These are phyloP conservation scores for Cryphonectria naterciae DNA, from an alignment of 2,329 filamentous ascomycete species.

Conservation along the genomic window DNA sequence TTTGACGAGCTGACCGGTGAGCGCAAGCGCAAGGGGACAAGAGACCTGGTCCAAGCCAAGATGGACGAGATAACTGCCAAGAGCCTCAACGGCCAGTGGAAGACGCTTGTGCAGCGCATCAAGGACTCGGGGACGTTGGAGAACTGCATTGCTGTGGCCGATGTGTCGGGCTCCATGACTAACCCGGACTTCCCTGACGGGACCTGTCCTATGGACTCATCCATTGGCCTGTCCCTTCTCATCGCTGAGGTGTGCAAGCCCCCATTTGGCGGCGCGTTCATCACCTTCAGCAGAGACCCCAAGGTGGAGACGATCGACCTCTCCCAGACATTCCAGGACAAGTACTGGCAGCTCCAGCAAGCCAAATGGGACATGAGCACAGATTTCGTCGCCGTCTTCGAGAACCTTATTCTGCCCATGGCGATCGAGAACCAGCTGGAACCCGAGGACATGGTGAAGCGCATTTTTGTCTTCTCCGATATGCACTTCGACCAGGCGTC, in stretches of 20 bases:
- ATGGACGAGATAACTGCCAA: slow-evolving; percentile 40
- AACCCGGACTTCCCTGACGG: slow-evolving; percentile 46
- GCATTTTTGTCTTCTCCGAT: slow-evolving; percentile 63
- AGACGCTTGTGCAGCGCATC: slow-evolving; percentile 59
- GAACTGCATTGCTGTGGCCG: slow-evolving; percentile 60
- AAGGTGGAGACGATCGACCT: slow-evolving; percentile 47
- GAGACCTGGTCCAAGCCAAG: slow-evolving; percentile 37
- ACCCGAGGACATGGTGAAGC: slow-evolving; percentile 63
- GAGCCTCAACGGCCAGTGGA: slow-evolving; percentile 58
- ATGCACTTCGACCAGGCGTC: slow-evolving; percentile 59
- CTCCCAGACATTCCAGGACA: slow-evolving; percentile 44
- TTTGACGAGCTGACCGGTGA: not conserved
- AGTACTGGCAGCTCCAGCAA: slow-evolving; percentile 40
- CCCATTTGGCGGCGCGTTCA: slow-evolving; percentile 59
- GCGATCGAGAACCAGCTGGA: slow-evolving; percentile 53
- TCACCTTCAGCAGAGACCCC: slow-evolving; percentile 55
- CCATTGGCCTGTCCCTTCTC: slow-evolving; percentile 61
- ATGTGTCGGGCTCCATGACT: slow-evolving; percentile 60
- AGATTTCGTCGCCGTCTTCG: slow-evolving; percentile 59
- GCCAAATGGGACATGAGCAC: slow-evolving; percentile 50
- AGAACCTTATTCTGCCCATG: slow-evolving; percentile 57
- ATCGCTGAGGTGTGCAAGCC: slow-evolving; percentile 55
- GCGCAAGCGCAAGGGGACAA: slow-evolving; percentile 24
- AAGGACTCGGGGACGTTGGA: slow-evolving; percentile 57
- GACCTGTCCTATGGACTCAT: slow-evolving; percentile 53